Percentiles rank a stretch among this genome's conserved stretches.
phyloP scores from a whole-genome alignment of 2,329 filamentous ascomycete genomes.

The Calonectria multiphialidica region DNA sequence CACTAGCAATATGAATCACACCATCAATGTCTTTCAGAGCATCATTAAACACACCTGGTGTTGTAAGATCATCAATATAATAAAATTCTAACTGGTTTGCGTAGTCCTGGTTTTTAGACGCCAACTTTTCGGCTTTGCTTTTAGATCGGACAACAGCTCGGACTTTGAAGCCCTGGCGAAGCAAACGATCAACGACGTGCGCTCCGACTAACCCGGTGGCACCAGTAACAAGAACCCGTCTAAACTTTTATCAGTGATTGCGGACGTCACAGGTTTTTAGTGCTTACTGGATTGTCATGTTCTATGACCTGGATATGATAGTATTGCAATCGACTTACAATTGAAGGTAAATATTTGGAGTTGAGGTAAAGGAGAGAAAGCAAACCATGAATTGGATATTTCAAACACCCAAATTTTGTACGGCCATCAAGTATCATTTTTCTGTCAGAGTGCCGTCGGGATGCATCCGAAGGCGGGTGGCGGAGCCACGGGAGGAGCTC shows the following conservation, averaged over 20 bases:
- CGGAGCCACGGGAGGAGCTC: constrained; percentile 5
- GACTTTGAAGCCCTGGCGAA: constrained; percentile 12
- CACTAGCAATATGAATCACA: constrained; percentile 23
- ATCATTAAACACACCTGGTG: not conserved
- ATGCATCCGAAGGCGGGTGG: not conserved
- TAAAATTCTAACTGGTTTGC: not conserved
- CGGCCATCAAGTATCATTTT: not conserved
- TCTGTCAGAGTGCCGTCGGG: not conserved
- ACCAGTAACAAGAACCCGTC: constrained; percentile 21
- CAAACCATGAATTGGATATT: too few species aligned
- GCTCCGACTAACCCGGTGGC: constrained; percentile 22
- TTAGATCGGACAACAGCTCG: constrained; percentile 25
- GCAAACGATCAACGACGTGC: constrained; percentile 12
- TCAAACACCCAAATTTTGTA: not conserved
- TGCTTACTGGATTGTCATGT: constrained; percentile 14
- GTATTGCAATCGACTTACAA: too few species aligned
- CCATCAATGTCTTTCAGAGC: constrained; percentile 13
- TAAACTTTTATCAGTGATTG: not conserved
- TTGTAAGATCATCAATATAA: constrained; percentile 22
- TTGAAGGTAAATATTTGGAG: too few species aligned
- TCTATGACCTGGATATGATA: too few species aligned
- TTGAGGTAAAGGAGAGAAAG: too few species aligned
- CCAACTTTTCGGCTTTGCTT: constrained; percentile 10
- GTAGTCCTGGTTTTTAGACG: not conserved
- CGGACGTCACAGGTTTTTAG: not conserved